Evolutionary conservation across 1,284 basidiomycete species (phyloP), one percentile per base, ranked within the genome.

Genomic region (Peniophora sp.): DNA sequence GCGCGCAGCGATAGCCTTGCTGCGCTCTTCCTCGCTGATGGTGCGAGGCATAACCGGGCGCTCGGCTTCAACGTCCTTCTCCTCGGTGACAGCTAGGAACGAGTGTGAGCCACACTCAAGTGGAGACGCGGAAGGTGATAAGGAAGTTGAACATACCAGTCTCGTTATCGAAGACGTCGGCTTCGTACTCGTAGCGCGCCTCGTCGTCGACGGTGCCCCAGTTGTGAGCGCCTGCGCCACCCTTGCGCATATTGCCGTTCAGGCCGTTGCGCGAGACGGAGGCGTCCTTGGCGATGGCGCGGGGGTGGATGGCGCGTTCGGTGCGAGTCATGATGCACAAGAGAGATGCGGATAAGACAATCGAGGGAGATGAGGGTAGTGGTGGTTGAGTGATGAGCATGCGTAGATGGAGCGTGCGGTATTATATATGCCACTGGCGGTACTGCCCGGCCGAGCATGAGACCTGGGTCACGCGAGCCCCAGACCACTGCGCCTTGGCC

Each of bases 201-300:
- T 91, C 85, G 59, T 89, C 74, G 14, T 67, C 67, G 58, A 88
- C 65, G 48, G 75, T 78, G 54, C 91, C 91, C 91, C 91, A 93
- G 71, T 89, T 91, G 70, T 92, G 83, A 2, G 76, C 72, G 37
- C 91, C 91, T 37, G 79, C 81, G 51, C 91, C 91, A 57, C 78
- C 73, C 73, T 94, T 93, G 67, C 82, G 85, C 51, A 89, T 64
- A 55, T 75, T 77, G 65, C 80, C 81, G 75, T 83, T 80, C 53
- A 85, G 75, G 48, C 89, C 91, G 35, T 81, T 79, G 65, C 82
- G 84, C 62, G 86, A 84, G 70, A 85, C 78, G 35, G 84, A 83
- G 59, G 85, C 82, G 72, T 94, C 91, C 70, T 83, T 86, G 57
- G 76, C 58, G 60, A 91, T 67, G 43, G 91, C 91, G 54, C 83